Conservation (phyloP, 306 rosid species). For the Herpetospermum pedunculosum region DNA sequence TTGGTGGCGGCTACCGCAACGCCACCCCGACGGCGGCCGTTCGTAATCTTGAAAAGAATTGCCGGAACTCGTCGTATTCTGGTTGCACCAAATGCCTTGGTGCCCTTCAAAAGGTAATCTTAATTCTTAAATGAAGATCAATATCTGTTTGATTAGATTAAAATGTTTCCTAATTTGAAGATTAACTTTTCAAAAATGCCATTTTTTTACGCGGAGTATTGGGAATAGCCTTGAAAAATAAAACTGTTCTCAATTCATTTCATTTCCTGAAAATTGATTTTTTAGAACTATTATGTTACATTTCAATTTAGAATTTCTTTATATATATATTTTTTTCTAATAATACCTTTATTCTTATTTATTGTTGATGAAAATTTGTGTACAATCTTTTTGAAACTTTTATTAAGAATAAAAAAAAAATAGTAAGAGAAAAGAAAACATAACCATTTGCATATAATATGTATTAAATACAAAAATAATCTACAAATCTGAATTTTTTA, state of each 20-base stretch:
- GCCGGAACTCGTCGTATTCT: conserved; percentile 69
- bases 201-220: neutral
- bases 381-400: no score
- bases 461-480: no score
- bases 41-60: conserved; percentile 49
- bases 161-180: neutral
- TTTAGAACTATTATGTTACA: neutral
- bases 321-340: neutral
- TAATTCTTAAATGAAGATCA: neutral
- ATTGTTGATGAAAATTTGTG: neutral
- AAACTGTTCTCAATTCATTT: no score
- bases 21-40: conserved; percentile 82
- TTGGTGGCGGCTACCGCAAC: conserved; percentile 24
- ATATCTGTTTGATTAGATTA: neutral
- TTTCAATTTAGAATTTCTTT: neutral
- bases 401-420: no score
- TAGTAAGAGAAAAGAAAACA: no score
- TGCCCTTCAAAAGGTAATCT: conserved; percentile 80
- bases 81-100: conserved; percentile 87
- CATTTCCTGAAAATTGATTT: no score
- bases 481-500: no score
- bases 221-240: neutral
- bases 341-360: neutral
- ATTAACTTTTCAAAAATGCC: neutral
- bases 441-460: no score